Base-by-base conservation (phyloP, 352 stramenopile genomes). In the Globisporangium paddicum region DNA sequence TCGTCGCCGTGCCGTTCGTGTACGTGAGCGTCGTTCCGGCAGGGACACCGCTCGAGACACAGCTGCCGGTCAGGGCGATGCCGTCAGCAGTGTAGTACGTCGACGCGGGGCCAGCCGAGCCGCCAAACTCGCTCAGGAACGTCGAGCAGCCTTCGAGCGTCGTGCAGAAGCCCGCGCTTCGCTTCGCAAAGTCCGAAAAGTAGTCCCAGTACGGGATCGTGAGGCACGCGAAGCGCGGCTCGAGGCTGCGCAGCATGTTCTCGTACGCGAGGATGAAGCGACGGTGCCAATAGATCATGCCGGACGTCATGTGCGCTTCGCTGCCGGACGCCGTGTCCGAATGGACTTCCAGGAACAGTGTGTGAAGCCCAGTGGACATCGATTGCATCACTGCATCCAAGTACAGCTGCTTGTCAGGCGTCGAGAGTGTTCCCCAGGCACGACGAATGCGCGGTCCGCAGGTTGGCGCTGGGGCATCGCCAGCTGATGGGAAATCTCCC, bases 191-290 rank as follows among this genome's bases (percentile, higher is more conserved):
- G 63, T 90, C 82, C 0, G 77, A 64, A 41, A 86, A 89, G 55
- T 85, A 86, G 67, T 93, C 76, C 79, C 80, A 93, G 66, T 92
- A 93, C 23, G 84, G 82, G 23, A 90, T 69, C 26, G 79, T 91
- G 25, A 93, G 35, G 44, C 79, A 90, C 14, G 76, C 80, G 58
- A 76, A 93, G 19, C 60, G 71, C 0, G 78, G 56, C 13, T 63
- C 77, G 0, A 91, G 68, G 55, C 69, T 86, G 42, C 82, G 82
- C 32, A 93, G 68, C 80, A 90, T 90, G 42, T 77, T 79, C 55
- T 93, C 82, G 65, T 89, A 89, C 38, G 73, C 82, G 42, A 89
- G 67, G 9, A 90, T 53, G 45, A 79, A 89, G 21, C 77, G 75
- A 9, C 80, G 82, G 58, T 93, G 71, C 82, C 82, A 93, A 44